These are phyloP conservation scores for Starmerella geochares DNA, from an alignment of 805 yeast species.

Conservation along the genomic window DNA sequence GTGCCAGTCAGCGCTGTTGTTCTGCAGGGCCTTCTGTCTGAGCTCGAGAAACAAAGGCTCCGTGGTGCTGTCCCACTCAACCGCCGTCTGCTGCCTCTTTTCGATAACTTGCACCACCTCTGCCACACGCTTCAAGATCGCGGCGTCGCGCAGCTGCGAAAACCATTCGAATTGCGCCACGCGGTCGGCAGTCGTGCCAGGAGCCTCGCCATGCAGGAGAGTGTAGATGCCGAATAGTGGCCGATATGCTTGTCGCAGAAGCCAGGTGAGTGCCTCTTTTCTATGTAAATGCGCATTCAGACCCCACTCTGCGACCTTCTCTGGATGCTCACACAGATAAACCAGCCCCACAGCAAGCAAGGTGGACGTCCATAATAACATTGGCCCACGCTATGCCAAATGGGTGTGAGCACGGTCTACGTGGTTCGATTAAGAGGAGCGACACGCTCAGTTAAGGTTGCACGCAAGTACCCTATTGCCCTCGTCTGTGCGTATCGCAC, in stretches of 20 bases:
- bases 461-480: neutral
- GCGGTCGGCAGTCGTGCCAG: constrained; percentile 7
- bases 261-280: neutral
- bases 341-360: constrained; percentile 1
- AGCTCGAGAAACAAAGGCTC: constrained; percentile 1
- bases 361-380: constrained; percentile 7
- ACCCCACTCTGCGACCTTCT: constrained; percentile 9
- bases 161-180: constrained; percentile 13
- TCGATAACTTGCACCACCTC: constrained; percentile 1
- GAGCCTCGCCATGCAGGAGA: constrained; percentile 7
- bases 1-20: constrained; percentile 28
- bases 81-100: constrained; percentile 1
- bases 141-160: constrained; percentile 8
- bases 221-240: constrained; percentile 1
- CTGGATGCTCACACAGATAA: constrained; percentile 10
- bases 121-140: constrained; percentile 5
- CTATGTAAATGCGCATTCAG: constrained; percentile 3
- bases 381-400: neutral
- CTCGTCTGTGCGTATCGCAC: no score
- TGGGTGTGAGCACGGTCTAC: no score
- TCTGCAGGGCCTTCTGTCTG: neutral
- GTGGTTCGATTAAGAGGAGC: neutral
- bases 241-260: constrained; percentile 5
- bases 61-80: neutral
- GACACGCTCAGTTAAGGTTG: neutral